Conservation (phyloP, 345 rosid species). For the Citrus glauca region DNA sequence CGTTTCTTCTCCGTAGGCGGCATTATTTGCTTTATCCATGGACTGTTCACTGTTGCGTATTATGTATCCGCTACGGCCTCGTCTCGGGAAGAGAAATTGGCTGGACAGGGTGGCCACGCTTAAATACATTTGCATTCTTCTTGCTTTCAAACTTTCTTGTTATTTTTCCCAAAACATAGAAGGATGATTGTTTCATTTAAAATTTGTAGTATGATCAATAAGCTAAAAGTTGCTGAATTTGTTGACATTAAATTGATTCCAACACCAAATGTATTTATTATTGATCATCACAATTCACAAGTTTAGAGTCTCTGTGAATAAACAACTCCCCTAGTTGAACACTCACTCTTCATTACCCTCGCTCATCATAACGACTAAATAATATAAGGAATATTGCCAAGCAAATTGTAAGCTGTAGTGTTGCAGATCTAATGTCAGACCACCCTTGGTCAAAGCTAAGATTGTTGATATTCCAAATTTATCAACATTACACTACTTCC, state of each 20-base stretch:
- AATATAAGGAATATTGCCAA: background rate
- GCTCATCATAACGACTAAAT: background rate
- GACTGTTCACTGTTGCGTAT: constrained; percentile 59
- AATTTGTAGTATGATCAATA: too few relatives aligned
- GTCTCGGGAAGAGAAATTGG: constrained; percentile 25
- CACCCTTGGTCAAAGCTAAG: background rate
- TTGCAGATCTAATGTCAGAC: background rate
- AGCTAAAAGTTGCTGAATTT: background rate
- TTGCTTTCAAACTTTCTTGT: background rate
- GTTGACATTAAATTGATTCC: background rate
- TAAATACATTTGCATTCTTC: background rate
- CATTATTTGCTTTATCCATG: constrained; percentile 78
- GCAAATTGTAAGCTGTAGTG: background rate
- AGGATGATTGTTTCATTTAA: background rate
- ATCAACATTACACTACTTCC: background rate
- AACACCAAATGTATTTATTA: background rate
- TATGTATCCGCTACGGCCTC: constrained; percentile 75
- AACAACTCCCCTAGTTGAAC: background rate
- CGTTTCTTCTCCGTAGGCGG: constrained; percentile 71
- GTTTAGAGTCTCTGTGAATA: background rate
- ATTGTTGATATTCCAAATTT: background rate
- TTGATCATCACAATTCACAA: background rate
- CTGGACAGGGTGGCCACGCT: constrained; percentile 3
- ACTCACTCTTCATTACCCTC: background rate
- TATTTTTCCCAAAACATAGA: too few relatives aligned